Conservation (phyloP, 257 asterid species). For the Verbascum thapsus region DNA sequence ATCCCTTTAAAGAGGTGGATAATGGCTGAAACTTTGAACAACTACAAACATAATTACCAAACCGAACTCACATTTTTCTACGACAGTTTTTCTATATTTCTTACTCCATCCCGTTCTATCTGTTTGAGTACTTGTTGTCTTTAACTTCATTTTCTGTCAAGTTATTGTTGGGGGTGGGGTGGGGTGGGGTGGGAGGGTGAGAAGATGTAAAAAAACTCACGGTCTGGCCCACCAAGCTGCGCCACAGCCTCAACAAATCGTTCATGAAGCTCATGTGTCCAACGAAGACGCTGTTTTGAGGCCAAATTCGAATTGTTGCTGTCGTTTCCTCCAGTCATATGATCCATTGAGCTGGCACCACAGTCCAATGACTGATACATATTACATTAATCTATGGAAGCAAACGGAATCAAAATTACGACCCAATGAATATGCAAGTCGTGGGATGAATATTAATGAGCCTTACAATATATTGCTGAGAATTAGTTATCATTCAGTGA, state of each 20-base stretch:
- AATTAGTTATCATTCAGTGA: conserved; percentile 12
- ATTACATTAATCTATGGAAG: conserved; percentile 36
- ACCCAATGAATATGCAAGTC: conserved; percentile 16
- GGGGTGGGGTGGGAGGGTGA: not conserved
- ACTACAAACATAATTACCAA: conserved; percentile 5
- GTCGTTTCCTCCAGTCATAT: conserved; percentile 51
- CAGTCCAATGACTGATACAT: conserved; percentile 39
- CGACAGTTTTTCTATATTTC: not conserved
- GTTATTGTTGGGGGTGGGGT: not conserved
- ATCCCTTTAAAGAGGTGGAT: not conserved
- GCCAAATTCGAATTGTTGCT: conserved; percentile 64
- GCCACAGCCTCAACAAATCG: conserved; percentile 90
- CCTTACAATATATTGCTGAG: no score
- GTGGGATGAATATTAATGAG: no score
- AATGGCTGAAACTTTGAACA: no score
- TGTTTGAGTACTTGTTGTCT: no score
- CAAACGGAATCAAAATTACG: conserved; percentile 18
- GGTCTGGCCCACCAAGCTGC: conserved; percentile 94
- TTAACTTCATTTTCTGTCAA: not conserved
- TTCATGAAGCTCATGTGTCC: conserved; percentile 95
- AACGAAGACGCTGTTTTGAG: conserved; percentile 86
- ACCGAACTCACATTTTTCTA: not conserved
- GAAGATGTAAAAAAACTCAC: conserved; percentile 50
- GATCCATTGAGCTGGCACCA: conserved; percentile 57
- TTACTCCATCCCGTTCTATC: no score